Evolutionary conservation across 1,284 basidiomycete species (phyloP), one percentile per base, ranked within the genome.

Genomic region (Pseudozyma thailandica): DNA sequence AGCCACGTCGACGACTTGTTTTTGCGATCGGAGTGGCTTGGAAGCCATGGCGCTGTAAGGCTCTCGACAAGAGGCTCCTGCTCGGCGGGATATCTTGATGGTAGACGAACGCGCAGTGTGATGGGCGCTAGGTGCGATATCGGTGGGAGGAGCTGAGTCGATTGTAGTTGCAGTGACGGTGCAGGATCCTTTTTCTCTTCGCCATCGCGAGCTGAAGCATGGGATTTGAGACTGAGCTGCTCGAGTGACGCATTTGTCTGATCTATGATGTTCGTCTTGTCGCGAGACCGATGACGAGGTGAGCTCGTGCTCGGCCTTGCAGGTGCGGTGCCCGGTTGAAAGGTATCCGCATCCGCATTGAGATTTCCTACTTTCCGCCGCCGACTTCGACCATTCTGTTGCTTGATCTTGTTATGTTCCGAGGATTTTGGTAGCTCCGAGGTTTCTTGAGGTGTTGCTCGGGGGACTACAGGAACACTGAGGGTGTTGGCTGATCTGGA

Each of bases 21-120:
- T 6, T 43, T 23, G 26, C 51, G 35, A 3, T 7, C 6, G 1
- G 30, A 16, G 5, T 7, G n/a, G 7, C 18, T n/a, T 21, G 45
- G 33, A 13, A 74, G 52, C 72, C 72, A 74, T 5, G 53, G 52
- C 5, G 72, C 68, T 23, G 58, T 15, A 18, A 74, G 50, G 7
- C 15, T 25, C 31, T 64, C 49, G 21, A 74, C 23, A 6, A 43
- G 39, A 8, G 72, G 72, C 20, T 59, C 15, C 12, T 49, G 20
- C 6, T 59, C 46, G 0, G 61, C 42, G 16, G 68, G 72, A 33
- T 74, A 74, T 9, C 13, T 41, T 4, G 52, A 31, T 4, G 72
- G 68, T 6, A 74, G 57, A 2, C 50, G 41, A 2, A 72, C 53
- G 15, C 50, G 45, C 38, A 74, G 18, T 2, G 45, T 33, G 12